Base-by-base conservation (phyloP, 2,329 filamentous ascomycete species). In the Fusarium anguioides region DNA sequence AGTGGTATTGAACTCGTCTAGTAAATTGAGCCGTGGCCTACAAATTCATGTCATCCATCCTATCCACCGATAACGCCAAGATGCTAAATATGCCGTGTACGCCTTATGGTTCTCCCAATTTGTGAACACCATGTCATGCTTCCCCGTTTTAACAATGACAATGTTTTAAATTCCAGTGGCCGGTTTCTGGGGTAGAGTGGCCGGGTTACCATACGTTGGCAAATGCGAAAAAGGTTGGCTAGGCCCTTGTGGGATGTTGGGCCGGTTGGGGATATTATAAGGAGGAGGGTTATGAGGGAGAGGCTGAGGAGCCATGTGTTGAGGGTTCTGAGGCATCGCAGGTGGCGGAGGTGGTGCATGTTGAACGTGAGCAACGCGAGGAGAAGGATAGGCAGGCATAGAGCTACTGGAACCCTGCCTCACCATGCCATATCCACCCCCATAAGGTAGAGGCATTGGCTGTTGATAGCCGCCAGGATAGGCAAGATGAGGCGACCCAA, bases 151-250 rank as follows among this genome's bases (percentile, higher is more conserved):
- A 23, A 51, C 60, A 18, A 67, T 69, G 52, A 48, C 64, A 14
- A 67, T 69, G 64, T 72, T n/a, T 65, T 81, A 83, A 71, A 83
- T 80, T 72, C 81, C 82, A 60, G 82, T 81, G 31, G 83, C 78
- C 59, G 86, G 86, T 77, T 88, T 88, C 73, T 88, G 86, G 60
- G 86, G 86, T 73, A 88, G 75, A 29, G 84, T 84, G 29, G 86
- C 85, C 58, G 86, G 86, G 75, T 88, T 88, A 66, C 86, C 86
- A 68, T 87, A 88, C 40, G 84, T 76, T 20, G 79, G 85, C 65
- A 88, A 76, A 69, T 86, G 84, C 61, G 80, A 82, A 69, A 83
- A 87, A 8, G 81, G 74, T 69, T 84, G 84, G 50, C 73, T 74
- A 42, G 79, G 78, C 40, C 78, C 80, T 54, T 81, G 80, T 18